phyloP scores from a whole-genome alignment of 2,329 filamentous ascomycete genomes.

The Aspergillus nomiae region DNA sequence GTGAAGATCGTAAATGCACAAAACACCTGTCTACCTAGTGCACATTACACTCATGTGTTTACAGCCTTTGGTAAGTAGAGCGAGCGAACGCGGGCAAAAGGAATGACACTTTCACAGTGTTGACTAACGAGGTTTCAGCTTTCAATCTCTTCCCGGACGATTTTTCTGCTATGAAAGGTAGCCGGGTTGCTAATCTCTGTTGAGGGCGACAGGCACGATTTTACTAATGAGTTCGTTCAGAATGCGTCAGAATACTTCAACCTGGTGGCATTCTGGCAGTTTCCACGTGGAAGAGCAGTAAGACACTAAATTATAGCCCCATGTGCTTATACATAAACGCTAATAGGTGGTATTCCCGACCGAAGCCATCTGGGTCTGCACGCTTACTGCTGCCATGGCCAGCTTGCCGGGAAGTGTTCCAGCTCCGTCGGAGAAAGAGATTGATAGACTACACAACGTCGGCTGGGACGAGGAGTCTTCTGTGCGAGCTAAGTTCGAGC shows the following conservation, averaged over 20 bases:
- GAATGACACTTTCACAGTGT: not conserved
- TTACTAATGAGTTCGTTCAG: slow-evolving; percentile 15
- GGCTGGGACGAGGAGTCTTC: slow-evolving; percentile 27
- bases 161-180: slow-evolving; percentile 40
- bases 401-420: slow-evolving; percentile 28
- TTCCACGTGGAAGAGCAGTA: slow-evolving; percentile 39
- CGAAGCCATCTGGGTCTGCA: slow-evolving; percentile 29
- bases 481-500: slow-evolving; percentile 24
- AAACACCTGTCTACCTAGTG: slow-evolving; percentile 45
- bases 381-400: slow-evolving; percentile 28
- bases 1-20: slow-evolving; percentile 51
- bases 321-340: not conserved
- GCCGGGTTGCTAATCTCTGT: no score
- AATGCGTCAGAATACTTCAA: slow-evolving; percentile 36
- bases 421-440: slow-evolving; percentile 25
- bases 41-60: slow-evolving; percentile 49
- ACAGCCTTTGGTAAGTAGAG: slow-evolving; percentile 46
- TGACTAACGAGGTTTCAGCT: slow-evolving; percentile 12
- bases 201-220: no score
- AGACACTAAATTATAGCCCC: slow-evolving; percentile 6
- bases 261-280: slow-evolving; percentile 38
- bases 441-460: slow-evolving; percentile 20
- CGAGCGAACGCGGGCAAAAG: no score
- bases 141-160: slow-evolving; percentile 52
- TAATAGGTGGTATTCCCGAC: not conserved